Base-by-base conservation (phyloP, 305 asterid genomes). In the Nicotiana rustica region DNA sequence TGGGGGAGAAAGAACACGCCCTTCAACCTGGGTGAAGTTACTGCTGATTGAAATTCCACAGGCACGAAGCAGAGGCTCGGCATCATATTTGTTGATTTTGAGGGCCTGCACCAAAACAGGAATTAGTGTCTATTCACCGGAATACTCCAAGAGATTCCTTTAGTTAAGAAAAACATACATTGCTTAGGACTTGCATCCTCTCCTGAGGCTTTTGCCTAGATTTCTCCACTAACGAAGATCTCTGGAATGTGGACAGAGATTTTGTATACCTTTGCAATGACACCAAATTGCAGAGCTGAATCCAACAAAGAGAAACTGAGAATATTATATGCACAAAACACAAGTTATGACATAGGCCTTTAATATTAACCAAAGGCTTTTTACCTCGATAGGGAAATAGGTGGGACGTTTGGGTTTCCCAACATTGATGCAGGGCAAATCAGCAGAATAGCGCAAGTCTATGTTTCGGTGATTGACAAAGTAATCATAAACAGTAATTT, bases 311-410 rank as follows among this genome's bases (percentile, higher is more conserved):
- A 75, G 31, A 75, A 52, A 6, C 9, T 75, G 15, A 29, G 19
- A 41, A 25, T 8, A 75, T 15, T 4, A 7, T 14, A 29, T 1
- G 2, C 15, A 52, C 29, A 52, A 36, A 15, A 6, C 55, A 75
- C 65, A 52, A 15, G 14, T 8, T 21, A 52, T 71, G 38, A 9
- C 19, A 73, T 21, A 47, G 14, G 21, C 44, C 41, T 47, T 41
- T 10, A 66, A 49, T 5, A 19, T 65, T 25, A 5, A 65, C 21
- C 19, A 5, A 52, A 17, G 44, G 49, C 4, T 4, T n/a, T 64
- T 79, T 57, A 91, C 97, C 94, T 92, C 95, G 25, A 92, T 67
- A 0, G 95, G 95, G 67, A 90, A 82, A 83, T 85, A 92, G 55
- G 85, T 83, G 10, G 92, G 92, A 3, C 86, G 81, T 57, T 85